A percentile compares a stretch with the other conserved stretches of the same genome.
Conservation (phyloP, 345 rosid genomes). For the Durio zibethinus region DNA sequence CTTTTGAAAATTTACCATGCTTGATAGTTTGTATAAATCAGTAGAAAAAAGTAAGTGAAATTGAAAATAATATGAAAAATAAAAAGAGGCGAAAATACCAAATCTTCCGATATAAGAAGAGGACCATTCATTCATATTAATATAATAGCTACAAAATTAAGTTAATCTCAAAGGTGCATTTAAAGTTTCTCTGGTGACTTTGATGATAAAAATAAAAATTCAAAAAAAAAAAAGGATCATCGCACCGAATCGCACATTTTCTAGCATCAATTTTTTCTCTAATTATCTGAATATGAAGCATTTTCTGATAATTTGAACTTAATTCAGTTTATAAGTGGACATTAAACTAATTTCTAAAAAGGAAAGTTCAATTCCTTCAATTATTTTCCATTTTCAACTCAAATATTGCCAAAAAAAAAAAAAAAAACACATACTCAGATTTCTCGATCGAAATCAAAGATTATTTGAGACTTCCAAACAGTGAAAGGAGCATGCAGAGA, state of each 20-base stretch:
- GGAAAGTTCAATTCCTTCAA: constrained; percentile 16
- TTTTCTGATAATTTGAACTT: neutral
- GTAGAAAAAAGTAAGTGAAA: neutral
- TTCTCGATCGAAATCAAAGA: neutral
- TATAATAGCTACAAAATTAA: neutral
- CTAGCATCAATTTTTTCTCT: neutral
- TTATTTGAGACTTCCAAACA: neutral
- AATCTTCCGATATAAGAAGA: neutral
- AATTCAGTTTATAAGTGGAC: neutral
- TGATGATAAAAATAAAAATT: neutral
- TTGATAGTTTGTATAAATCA: neutral
- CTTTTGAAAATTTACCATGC: neutral
- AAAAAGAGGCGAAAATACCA: neutral
- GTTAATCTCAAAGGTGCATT: neutral
- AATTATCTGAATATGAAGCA: neutral
- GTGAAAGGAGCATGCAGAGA: neutral
- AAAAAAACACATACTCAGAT: constrained; percentile 1
- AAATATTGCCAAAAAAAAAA: neutral
- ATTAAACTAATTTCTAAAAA: neutral
- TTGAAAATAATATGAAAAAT: neutral
- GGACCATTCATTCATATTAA: neutral
- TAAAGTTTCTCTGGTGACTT: neutral
- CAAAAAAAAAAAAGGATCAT: neutral
- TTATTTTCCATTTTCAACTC: neutral
- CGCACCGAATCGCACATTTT: neutral